Conservation (phyloP, 192 early-diverging fungal genomes). For the Coemansia sp. region DNA sequence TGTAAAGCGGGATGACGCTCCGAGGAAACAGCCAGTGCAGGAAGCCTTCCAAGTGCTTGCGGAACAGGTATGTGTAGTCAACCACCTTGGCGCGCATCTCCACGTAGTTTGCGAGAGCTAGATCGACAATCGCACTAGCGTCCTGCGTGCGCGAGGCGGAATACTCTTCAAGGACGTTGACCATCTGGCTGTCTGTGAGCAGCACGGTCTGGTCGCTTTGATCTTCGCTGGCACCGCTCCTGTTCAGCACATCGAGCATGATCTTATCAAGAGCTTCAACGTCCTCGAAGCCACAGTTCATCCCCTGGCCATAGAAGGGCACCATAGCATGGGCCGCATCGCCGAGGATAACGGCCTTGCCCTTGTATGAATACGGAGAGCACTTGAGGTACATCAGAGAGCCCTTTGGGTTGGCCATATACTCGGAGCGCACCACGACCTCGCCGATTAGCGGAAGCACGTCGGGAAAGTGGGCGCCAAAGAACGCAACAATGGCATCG, state of each 20-base stretch:
- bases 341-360: slow-evolving; percentile 77
- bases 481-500: slow-evolving; percentile 66
- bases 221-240: not conserved
- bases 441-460: slow-evolving; percentile 75
- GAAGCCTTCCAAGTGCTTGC: slow-evolving; percentile 77
- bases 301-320: slow-evolving; percentile 96
- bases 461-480: slow-evolving; percentile 74
- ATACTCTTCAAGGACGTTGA: slow-evolving; percentile 71
- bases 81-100: slow-evolving; percentile 91
- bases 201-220: slow-evolving; percentile 44
- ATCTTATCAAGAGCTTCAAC: slow-evolving; percentile 62
- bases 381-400: slow-evolving; percentile 82
- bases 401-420: slow-evolving; percentile 81
- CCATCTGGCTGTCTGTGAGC: slow-evolving; percentile 46
- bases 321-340: slow-evolving; percentile 99
- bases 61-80: slow-evolving; percentile 65
- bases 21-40: slow-evolving; percentile 73
- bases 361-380: slow-evolving; percentile 81
- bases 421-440: slow-evolving; percentile 69
- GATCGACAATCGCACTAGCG: slow-evolving; percentile 83
- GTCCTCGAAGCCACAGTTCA: slow-evolving; percentile 99
- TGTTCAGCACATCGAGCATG: slow-evolving; percentile 57
- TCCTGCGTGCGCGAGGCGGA: slow-evolving; percentile 68
- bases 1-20: slow-evolving; percentile 83
- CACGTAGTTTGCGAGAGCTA: slow-evolving; percentile 91